Base-by-base conservation (phyloP, 257 asterid species). In the Striga asiatica region DNA sequence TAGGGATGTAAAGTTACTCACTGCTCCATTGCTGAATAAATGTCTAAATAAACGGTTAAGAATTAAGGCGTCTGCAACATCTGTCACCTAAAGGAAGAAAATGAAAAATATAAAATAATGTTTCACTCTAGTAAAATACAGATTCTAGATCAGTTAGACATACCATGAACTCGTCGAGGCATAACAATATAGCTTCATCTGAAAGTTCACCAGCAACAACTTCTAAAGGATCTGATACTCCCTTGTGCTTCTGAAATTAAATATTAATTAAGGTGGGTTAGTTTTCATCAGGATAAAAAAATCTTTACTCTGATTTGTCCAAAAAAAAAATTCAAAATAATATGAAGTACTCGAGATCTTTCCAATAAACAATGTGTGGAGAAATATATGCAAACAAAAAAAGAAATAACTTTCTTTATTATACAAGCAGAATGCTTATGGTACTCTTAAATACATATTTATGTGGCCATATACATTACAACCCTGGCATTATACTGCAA, bases 111-210 rank as follows among this genome's bases (percentile, higher is more conserved):
- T 46, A 22, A n/a, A n/a, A n/a, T n/a, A n/a, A n/a, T n/a, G n/a
- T n/a, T n/a, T n/a, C n/a, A n/a, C n/a, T n/a, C 2, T 46, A 61
- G 39, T n/a, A 51, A 48, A 43, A 29, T 50, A 5, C 31, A 22
- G 22, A 62, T 38, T 5, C 19, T 27, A 24, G 4, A 42, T 38
- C 46, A 38, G 25, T n/a, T 54, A 25, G 42, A 67, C 56, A 18
- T 78, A 87, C 96, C 95, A 91, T 87, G 70, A 91, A 91, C 67
- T 91, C 98, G 52, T 91, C 98, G 23, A 91, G 92, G 67, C 98
- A 91, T 56, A 91, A 67, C 71, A 91, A 74, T 61, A 84, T 77
- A 39, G 98, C 64, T 75, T 87, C 94, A 29, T 91, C 96, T 9
- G 88, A 78, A 34, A 89, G 71, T 67, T 89, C 96, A 62, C 84